phyloP scores from a whole-genome alignment of 257 asterid species.

The Parsonsia alboflavescens region DNA sequence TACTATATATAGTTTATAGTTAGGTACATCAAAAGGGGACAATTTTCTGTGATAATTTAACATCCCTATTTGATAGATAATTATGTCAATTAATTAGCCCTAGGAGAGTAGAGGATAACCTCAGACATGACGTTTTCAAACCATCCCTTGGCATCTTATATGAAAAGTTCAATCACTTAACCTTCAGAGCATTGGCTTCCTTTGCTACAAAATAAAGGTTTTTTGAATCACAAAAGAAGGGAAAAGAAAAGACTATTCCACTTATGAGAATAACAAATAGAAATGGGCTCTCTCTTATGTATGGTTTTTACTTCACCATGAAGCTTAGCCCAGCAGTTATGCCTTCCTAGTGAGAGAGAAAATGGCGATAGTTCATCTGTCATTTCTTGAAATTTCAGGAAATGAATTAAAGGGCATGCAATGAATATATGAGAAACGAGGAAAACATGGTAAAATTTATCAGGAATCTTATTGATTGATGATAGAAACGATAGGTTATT shows the following conservation, averaged over 20 bases:
- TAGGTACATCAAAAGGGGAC: neutral
- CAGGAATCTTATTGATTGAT: neutral
- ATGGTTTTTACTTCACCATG: neutral
- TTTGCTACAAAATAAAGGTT: neutral
- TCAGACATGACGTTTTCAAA: conserved; percentile 10
- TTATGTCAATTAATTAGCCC: neutral
- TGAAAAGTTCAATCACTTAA: neutral
- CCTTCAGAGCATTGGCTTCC: conserved; percentile 1
- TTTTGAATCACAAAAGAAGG: neutral
- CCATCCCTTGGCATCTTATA: neutral
- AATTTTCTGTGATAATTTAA: neutral
- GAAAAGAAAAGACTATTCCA: neutral
- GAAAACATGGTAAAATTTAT: neutral
- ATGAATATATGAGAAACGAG: neutral
- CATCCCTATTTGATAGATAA: neutral
- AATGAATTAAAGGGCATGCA: neutral
- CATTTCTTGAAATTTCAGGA: neutral
- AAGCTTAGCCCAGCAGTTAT: neutral
- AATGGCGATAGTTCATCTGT: too few relatives aligned
- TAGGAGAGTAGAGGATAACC: conserved; percentile 14
- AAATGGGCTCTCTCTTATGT: neutral
- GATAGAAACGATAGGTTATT: neutral
- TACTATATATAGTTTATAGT: conserved; percentile 4
- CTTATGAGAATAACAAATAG: neutral
- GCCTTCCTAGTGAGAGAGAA: neutral